Percentiles rank a stretch among this genome's conserved stretches.
Conservation (phyloP, 768 basidiomycete species). For the Kondoa malvinella region DNA sequence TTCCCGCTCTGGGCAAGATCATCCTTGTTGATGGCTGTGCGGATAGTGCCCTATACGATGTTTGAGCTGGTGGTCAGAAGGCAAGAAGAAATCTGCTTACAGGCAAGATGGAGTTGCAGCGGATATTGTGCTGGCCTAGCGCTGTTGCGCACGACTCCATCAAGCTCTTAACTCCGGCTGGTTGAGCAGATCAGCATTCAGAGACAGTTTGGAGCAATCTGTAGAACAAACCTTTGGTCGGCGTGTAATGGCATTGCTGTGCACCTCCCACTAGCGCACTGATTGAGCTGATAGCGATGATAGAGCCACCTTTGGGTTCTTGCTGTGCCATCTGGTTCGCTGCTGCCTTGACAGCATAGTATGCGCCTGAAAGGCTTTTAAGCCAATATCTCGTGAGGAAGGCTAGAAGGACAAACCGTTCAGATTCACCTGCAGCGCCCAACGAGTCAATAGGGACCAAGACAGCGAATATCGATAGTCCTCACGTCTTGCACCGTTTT, state of each 20-base stretch:
- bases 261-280: conserved; percentile 62
- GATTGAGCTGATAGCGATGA: conserved; percentile 61
- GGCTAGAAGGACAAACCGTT: too few relatives aligned
- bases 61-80: neutral
- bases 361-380: too few relatives aligned
- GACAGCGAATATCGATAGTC: too few relatives aligned
- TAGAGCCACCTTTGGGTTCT: conserved; percentile 51
- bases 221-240: conserved; percentile 46
- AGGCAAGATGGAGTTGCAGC: conserved; percentile 35
- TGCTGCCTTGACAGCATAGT: too few relatives aligned
- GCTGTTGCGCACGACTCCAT: conserved; percentile 69
- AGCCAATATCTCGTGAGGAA: too few relatives aligned
- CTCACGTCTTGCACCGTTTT: conserved; percentile 24
- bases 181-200: neutral
- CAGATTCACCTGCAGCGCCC: too few relatives aligned
- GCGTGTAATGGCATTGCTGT: conserved; percentile 58
- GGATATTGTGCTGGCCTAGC: conserved; percentile 56
- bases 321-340: conserved; percentile 60
- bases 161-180: conserved; percentile 46
- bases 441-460: too few relatives aligned
- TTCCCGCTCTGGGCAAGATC: conserved; percentile 48
- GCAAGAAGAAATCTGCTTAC: neutral
- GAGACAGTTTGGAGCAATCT: neutral
- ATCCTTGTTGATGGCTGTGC: conserved; percentile 59
- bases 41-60: conserved; percentile 40